Evolutionary conservation across 1,284 basidiomycete genomes (phyloP).

Genomic region (Gomphus bonarii): DNA sequence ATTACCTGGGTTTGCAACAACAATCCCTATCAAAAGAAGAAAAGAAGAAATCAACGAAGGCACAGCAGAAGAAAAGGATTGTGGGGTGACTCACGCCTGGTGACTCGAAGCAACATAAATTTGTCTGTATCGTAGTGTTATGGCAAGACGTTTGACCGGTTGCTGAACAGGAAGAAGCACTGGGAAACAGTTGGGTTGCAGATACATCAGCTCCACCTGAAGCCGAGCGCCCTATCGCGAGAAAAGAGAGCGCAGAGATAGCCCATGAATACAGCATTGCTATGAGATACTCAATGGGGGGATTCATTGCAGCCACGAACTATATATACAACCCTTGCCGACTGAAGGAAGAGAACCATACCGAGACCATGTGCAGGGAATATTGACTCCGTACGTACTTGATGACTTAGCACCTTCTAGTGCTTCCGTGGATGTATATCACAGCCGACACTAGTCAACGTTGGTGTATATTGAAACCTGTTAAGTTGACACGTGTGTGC

Average conservation of each 20-base stretch:
- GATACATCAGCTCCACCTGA: background rate
- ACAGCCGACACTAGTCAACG: no score
- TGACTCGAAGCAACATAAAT: constrained; percentile 43
- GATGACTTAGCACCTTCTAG: no score
- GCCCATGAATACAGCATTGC: background rate
- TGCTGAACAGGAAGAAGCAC: constrained; percentile 30
- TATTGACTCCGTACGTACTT: no score
- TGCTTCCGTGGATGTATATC: no score
- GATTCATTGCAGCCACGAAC: background rate
- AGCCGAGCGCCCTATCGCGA: background rate
- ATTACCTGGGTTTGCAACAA: constrained; percentile 52
- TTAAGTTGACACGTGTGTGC: no score
- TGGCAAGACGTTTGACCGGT: constrained; percentile 35
- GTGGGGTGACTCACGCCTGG: constrained; percentile 28
- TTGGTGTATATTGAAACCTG: no score
- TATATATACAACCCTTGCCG: no score
- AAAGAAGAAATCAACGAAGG: background rate
- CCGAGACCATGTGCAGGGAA: no score
- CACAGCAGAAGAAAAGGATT: background rate
- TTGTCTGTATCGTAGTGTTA: constrained; percentile 28
- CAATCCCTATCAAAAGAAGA: constrained; percentile 34
- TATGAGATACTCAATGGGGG: background rate
- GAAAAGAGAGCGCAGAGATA: background rate
- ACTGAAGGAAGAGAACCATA: no score
- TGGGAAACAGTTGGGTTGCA: constrained; percentile 18